Evolutionary conservation across 495 filamentous ascomycete species (phyloP), one percentile per base, ranked within the genome.

Genomic region (Cercophora sp.): DNA sequence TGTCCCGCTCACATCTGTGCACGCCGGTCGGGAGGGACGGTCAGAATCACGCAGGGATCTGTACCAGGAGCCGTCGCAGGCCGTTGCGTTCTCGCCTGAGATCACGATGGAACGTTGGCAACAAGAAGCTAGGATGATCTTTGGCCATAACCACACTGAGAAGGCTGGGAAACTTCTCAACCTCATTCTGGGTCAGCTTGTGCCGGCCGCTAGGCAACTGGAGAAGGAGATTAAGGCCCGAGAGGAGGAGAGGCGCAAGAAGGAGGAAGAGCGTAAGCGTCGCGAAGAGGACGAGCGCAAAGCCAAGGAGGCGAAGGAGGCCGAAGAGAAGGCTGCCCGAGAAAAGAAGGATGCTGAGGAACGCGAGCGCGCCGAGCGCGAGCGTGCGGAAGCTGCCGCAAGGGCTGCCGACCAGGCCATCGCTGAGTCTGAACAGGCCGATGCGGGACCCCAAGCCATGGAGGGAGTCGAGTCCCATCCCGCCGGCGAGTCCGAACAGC

Each of bases 121-220:
- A 58, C 88, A 96, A 59, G 93, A 97, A 69, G 87, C 91, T 10
- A 85, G 85, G 52, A 80, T 97, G 66, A 73, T 97, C 1, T 97
- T 90, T 67, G 86, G 86, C 41, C 67, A 66, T 34, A 76, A 70
- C 18, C 79, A 85, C 46, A 61, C 79, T 6, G 90, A 94, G 25
- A 90, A 87, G 60, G 81, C 85, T n/a, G 70, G 75, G 51, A 84
- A 82, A 53, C 75, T 96, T 3, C 69, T 87, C 52, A 60, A 57
- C 59, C 79, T 83, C n/a, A 77, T 99, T 9, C 67, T 95, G 13
- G 80, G 79, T 24, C 66, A 83, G 32, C 76, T 97, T 55, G 83
- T 91, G 1, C 94, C 94, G 26, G 85, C 89, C 22, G 91, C 94
- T 2, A 85, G 95, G 22, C 82, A 88, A 55, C 83, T 82, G 55